These are phyloP conservation scores for Phlebiopsis flavidoalba DNA, from an alignment of 768 basidiomycete species.

Conservation along the genomic window DNA sequence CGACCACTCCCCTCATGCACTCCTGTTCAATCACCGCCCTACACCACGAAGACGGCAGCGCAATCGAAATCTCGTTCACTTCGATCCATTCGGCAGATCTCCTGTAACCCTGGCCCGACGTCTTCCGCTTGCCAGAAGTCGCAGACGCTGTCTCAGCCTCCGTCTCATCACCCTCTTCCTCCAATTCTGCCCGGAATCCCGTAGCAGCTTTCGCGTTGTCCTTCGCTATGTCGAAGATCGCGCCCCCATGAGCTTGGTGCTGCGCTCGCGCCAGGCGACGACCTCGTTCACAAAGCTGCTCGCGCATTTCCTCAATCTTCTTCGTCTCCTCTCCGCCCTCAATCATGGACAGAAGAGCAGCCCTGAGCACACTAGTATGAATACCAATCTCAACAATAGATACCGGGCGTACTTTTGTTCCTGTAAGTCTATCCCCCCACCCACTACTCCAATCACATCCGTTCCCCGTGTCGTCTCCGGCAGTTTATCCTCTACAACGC, in stretches of 20 bases:
- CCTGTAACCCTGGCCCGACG: neutral
- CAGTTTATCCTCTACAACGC: neutral
- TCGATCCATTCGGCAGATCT: neutral
- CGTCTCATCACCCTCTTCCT: neutral
- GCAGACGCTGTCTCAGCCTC: neutral
- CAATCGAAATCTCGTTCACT: neutral
- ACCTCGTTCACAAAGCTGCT: too few relatives aligned
- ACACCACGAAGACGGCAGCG: slow-evolving; percentile 1
- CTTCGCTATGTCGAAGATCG: neutral
- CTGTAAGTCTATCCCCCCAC: neutral
- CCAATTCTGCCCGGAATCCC: neutral
- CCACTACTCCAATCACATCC: neutral
- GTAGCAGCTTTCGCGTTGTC: neutral
- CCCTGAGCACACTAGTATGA: too few relatives aligned
- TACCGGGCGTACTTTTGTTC: neutral
- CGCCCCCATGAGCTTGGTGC: too few relatives aligned
- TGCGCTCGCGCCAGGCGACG: too few relatives aligned
- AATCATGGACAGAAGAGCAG: too few relatives aligned
- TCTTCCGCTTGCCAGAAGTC: neutral
- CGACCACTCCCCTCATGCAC: slow-evolving; percentile 1
- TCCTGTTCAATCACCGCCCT: neutral
- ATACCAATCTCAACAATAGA: too few relatives aligned
- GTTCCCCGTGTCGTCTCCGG: neutral
- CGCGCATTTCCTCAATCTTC: too few relatives aligned
- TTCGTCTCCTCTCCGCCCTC: too few relatives aligned